Evolutionary conservation across 2,329 filamentous ascomycete species (phyloP).

Genomic region (Neofusicoccum sp.): DNA sequence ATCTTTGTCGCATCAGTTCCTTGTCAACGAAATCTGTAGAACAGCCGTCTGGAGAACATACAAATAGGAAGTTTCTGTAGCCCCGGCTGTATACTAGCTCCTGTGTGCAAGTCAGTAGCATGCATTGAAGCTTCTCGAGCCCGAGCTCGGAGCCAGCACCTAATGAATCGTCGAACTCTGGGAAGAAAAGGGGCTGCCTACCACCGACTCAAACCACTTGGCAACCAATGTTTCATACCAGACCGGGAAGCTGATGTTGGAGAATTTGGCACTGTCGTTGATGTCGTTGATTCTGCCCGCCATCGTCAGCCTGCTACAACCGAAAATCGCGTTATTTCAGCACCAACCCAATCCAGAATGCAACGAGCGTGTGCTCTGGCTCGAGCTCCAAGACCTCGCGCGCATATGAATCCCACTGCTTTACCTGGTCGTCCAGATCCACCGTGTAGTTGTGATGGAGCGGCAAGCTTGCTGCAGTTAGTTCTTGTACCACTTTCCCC

Average conservation of each 20-base stretch:
- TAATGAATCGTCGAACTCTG: too few relatives aligned
- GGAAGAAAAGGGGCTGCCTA: not conserved
- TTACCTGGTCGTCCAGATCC: constrained; percentile 50
- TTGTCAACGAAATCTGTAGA: not conserved
- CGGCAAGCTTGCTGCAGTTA: constrained; percentile 24
- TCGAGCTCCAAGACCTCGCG: constrained; percentile 27
- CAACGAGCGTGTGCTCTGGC: constrained; percentile 44
- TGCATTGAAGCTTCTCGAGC: too few relatives aligned
- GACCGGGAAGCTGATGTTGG: constrained; percentile 42
- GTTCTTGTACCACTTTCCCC: constrained; percentile 28
- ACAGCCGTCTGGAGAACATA: not conserved
- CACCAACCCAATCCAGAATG: constrained; percentile 52
- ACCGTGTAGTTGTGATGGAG: constrained; percentile 54
- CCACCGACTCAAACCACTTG: constrained; percentile 37
- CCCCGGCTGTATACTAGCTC: constrained; percentile 43
- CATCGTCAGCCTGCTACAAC: not conserved
- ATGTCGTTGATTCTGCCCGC: constrained; percentile 51
- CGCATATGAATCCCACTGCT: constrained; percentile 49
- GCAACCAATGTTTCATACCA: constrained; percentile 46
- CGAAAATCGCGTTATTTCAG: constrained; percentile 14
- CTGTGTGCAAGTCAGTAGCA: constrained; percentile 23
- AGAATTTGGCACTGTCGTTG: constrained; percentile 47
- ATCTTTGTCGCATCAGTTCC: constrained; percentile 25
- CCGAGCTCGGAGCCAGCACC: too few relatives aligned
- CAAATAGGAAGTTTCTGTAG: constrained; percentile 48